Evolutionary conservation across 257 asterid species (phyloP).

Genomic region (Solanum gracilifrons): DNA sequence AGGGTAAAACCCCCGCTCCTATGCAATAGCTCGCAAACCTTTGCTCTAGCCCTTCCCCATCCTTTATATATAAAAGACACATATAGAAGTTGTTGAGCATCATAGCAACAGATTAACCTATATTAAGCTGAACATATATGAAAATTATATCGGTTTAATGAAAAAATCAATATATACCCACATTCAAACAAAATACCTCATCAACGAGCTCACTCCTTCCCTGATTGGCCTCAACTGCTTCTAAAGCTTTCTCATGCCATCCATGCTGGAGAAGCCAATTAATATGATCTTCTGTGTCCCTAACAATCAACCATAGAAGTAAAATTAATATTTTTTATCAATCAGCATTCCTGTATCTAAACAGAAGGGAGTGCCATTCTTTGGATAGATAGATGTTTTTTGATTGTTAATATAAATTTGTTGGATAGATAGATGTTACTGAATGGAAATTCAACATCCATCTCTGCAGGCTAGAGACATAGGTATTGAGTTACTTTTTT

Average conservation of each 20-base stretch:
- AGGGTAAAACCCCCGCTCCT: too few relatives aligned
- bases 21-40: too few relatives aligned
- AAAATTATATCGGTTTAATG: neutral
- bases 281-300: conserved; percentile 99
- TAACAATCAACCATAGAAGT: conserved; percentile 19
- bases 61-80: neutral
- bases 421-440: neutral
- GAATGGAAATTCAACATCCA: neutral
- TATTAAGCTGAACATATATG: neutral
- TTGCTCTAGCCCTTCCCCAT: neutral
- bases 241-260: conserved; percentile 91
- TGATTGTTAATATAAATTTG: neutral
- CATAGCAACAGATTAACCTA: neutral
- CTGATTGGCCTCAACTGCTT: conserved; percentile 94
- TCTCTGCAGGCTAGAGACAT: neutral
- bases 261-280: conserved; percentile 98
- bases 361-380: neutral
- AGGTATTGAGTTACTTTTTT: neutral
- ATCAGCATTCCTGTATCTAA: neutral
- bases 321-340: neutral
- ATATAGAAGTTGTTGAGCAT: neutral
- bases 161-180: neutral
- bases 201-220: conserved; percentile 92
- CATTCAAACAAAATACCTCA: conserved; percentile 46
- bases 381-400: neutral